Evolutionary conservation across 1,139 yeast species (phyloP).

Genomic region (Taiozyma sp.): DNA sequence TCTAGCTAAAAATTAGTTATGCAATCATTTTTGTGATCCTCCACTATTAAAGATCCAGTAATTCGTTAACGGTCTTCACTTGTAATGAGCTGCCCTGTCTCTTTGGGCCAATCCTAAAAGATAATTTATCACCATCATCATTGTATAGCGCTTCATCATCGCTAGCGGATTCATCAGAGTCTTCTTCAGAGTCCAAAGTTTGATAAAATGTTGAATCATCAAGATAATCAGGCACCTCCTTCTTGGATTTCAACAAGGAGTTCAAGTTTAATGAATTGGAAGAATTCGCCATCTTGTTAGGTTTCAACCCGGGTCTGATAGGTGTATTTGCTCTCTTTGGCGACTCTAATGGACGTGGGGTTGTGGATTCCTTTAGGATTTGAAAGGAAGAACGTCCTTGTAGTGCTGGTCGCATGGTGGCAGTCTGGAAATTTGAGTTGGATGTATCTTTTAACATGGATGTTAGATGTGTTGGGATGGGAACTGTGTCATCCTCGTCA

Average conservation of each 20-base stretch:
- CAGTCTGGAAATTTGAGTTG: background rate
- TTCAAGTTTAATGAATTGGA: constrained; percentile 5
- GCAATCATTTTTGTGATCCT: background rate
- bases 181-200: constrained; percentile 1
- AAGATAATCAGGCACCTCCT: constrained; percentile 2
- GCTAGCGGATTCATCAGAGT: background rate
- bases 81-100: constrained; percentile 12
- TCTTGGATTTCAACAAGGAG: constrained; percentile 3
- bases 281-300: constrained; percentile 7
- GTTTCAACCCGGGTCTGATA: background rate
- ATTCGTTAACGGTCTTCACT: constrained; percentile 18
- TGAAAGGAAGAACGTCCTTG: background rate
- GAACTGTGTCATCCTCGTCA: constrained; percentile 1
- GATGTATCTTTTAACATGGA: background rate
- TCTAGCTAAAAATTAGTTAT: background rate
- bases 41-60: constrained; percentile 10
- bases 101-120: constrained; percentile 19
- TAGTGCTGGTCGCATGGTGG: background rate
- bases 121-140: constrained; percentile 15
- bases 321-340: background rate
- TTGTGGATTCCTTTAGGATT: background rate
- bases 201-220: constrained; percentile 6
- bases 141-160: constrained; percentile 8
- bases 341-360: background rate
- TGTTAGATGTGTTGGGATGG: background rate